A percentile compares a stretch with the other conserved stretches of the same genome.
phyloP scores from a whole-genome alignment of 768 basidiomycete genomes.

The Cantharellus anzutake region DNA sequence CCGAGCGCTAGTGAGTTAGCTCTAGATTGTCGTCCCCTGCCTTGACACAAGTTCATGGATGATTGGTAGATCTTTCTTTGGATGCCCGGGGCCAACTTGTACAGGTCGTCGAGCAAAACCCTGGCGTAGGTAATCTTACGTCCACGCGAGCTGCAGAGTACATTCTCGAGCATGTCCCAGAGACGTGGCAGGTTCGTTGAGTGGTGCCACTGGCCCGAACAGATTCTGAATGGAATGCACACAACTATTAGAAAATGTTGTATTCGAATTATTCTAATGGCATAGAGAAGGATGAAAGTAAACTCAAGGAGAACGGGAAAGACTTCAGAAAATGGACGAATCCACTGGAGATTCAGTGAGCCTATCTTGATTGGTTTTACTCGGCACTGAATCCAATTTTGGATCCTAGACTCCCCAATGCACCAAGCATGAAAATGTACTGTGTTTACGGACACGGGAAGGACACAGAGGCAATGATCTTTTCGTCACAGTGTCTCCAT shows the following conservation, averaged over 20 bases:
- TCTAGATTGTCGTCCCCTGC: too few species aligned
- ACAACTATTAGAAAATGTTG: slow-evolving; percentile 46
- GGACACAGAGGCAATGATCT: slow-evolving; percentile 57
- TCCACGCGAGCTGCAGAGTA: too few species aligned
- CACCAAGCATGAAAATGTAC: slow-evolving; percentile 81
- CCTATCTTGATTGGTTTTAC: background rate
- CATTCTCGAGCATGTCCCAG: slow-evolving; percentile 65
- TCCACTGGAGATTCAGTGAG: slow-evolving; percentile 54
- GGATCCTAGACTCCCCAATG: slow-evolving; percentile 48
- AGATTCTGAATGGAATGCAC: background rate
- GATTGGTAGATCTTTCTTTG: too few species aligned
- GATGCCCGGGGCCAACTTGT: too few species aligned
- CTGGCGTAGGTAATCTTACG: too few species aligned
- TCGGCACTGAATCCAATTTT: background rate
- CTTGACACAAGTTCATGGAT: too few species aligned
- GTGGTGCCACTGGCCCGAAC: background rate
- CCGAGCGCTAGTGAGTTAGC: too few species aligned
- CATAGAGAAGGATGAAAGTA: slow-evolving; percentile 54
- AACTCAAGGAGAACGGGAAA: slow-evolving; percentile 41
- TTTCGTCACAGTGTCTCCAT: background rate
- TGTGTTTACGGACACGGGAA: slow-evolving; percentile 94
- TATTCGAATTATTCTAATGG: slow-evolving; percentile 74
- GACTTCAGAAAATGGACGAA: slow-evolving; percentile 86
- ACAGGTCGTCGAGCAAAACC: too few species aligned
- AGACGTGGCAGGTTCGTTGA: slow-evolving; percentile 61